Evolutionary conservation across 352 stramenopile genomes (phyloP).

Genomic region (Globisporangium sylvaticum): DNA sequence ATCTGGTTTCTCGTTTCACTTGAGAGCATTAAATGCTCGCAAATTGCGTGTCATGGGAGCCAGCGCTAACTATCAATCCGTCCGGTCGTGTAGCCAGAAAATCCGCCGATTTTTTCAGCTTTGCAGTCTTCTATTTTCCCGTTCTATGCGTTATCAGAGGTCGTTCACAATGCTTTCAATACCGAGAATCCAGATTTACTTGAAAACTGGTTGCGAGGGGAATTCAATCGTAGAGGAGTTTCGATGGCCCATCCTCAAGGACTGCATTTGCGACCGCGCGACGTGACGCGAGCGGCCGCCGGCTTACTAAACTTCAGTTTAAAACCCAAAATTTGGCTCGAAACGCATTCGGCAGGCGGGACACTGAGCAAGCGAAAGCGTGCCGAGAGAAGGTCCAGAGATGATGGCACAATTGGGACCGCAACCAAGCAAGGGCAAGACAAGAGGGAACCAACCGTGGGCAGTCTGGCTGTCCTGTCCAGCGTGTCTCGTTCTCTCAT

Average conservation of each 20-base stretch:
- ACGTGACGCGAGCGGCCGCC: background rate
- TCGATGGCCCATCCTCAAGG: background rate
- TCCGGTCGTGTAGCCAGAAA: background rate
- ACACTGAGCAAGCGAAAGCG: background rate
- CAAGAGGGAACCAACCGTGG: background rate
- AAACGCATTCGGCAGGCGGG: background rate
- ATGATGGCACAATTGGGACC: background rate
- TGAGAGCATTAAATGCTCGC: background rate
- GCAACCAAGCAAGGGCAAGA: background rate
- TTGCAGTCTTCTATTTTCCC: background rate
- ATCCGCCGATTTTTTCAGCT: background rate
- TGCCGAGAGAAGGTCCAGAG: background rate
- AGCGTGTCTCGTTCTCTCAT: conserved; percentile 2
- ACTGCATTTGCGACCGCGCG: background rate
- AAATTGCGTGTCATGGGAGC: background rate
- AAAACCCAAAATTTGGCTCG: background rate
- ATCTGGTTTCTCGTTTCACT: background rate
- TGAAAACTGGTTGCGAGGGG: background rate
- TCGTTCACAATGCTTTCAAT: background rate
- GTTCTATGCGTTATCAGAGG: background rate
- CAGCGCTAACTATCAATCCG: background rate
- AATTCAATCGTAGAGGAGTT: background rate
- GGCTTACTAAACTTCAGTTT: background rate
- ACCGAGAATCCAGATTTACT: background rate
- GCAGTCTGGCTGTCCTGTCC: background rate